Percentiles rank a stretch among this genome's conserved stretches.
Conservation (phyloP, 2,329 filamentous ascomycete species). For the Penicillium sp. region DNA sequence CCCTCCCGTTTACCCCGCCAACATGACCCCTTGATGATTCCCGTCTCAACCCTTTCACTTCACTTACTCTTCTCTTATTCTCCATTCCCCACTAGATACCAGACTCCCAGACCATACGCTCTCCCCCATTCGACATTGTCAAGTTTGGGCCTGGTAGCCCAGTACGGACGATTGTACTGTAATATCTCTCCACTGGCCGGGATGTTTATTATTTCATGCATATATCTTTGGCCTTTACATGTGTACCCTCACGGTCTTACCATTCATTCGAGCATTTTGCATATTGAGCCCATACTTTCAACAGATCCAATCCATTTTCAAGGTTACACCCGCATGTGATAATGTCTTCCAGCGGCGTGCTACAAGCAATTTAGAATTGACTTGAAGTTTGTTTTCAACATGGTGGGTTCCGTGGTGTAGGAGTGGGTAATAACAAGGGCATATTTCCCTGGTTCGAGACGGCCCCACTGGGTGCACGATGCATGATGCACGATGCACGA, state of each 20-base stretch:
- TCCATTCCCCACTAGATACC: neutral
- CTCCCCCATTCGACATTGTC: neutral
- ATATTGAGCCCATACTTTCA: slow-evolving; percentile 11
- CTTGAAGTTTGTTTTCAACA: neutral
- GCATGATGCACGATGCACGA: neutral
- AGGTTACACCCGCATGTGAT: neutral
- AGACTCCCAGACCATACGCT: neutral
- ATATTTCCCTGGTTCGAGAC: neutral
- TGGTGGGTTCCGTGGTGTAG: neutral
- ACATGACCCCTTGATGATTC: slow-evolving; percentile 17
- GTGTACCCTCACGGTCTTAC: neutral
- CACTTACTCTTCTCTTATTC: neutral
- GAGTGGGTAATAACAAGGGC: neutral
- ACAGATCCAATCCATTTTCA: too few species aligned
- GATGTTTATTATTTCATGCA: slow-evolving; percentile 14
- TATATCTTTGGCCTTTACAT: slow-evolving; percentile 14
- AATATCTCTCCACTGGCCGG: slow-evolving; percentile 12
- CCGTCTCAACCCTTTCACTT: slow-evolving; percentile 1
- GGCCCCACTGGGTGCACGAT: neutral
- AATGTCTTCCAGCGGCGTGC: neutral
- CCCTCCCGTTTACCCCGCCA: neutral
- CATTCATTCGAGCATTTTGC: slow-evolving; percentile 16
- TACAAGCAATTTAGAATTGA: neutral
- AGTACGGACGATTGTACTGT: slow-evolving; percentile 15
- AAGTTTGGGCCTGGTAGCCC: neutral